Conservation (phyloP, 2,329 filamentous ascomycete genomes). For the Sarocladium kiliense region DNA sequence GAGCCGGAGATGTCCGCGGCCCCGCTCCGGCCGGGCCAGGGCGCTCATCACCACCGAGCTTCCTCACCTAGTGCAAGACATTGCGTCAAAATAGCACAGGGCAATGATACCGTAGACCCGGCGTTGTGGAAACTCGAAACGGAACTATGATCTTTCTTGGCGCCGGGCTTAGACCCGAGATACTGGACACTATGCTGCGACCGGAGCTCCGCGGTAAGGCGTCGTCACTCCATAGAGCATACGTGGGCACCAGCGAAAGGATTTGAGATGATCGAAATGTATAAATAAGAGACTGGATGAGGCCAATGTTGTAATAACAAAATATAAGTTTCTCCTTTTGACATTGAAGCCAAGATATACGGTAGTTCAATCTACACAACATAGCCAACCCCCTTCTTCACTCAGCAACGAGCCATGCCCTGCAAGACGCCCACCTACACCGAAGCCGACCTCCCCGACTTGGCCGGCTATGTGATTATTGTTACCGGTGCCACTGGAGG, state of each 20-base stretch:
- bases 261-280: too few species aligned
- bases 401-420: too few species aligned
- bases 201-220: neutral
- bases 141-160: neutral
- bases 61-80: neutral
- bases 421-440: neutral
- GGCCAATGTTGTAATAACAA: too few species aligned
- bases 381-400: too few species aligned
- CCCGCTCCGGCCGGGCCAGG: neutral
- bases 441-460: slow-evolving; percentile 3
- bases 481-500: slow-evolving; percentile 39
- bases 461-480: slow-evolving; percentile 24
- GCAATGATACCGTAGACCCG: neutral
- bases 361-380: too few species aligned
- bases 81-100: neutral
- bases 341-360: too few species aligned
- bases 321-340: too few species aligned
- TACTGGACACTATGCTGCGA: neutral
- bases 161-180: neutral
- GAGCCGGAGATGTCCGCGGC: neutral
- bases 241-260: neutral
- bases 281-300: too few species aligned
- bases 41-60: neutral
- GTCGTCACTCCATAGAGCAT: neutral
- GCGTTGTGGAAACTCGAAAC: neutral